Percentiles rank a stretch among this genome's conserved stretches.
phyloP scores from a whole-genome alignment of 371 early-diverging fungal genomes.

The Mortierella sp. region DNA sequence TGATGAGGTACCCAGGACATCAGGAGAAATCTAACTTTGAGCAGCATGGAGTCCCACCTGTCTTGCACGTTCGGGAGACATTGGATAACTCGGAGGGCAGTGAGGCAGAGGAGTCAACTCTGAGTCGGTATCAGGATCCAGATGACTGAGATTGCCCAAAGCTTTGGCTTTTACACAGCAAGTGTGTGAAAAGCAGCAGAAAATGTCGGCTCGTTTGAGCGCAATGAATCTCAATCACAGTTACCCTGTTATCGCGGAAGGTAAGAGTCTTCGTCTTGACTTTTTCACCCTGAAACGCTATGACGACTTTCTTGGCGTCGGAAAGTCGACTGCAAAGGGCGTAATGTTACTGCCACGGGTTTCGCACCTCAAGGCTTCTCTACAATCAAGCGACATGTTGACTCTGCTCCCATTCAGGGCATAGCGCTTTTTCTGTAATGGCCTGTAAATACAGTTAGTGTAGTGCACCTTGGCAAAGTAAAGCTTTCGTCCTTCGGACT shows the following conservation, averaged over 20 bases:
- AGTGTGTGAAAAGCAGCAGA: slow-evolving; percentile 5
- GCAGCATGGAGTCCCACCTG: slow-evolving; percentile 3
- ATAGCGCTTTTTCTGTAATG: no score
- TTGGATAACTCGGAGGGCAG: no score
- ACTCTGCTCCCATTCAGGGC: slow-evolving; percentile 9
- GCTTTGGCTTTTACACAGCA: background rate
- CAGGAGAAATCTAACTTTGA: background rate
- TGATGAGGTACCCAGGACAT: no score
- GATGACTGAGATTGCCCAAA: no score
- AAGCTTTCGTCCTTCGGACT: no score
- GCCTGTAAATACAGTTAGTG: no score
- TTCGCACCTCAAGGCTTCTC: slow-evolving; percentile 8
- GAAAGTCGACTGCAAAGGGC: slow-evolving; percentile 15
- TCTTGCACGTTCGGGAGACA: slow-evolving; percentile 5
- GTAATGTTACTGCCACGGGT: slow-evolving; percentile 8
- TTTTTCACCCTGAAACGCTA: slow-evolving; percentile 12
- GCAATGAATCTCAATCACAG: slow-evolving; percentile 14
- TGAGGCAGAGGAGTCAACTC: no score
- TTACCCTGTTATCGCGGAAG: slow-evolving; percentile 16
- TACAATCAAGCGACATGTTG: slow-evolving; percentile 11
- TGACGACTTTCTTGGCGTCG: slow-evolving; percentile 16
- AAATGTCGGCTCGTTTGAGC: slow-evolving; percentile 11
- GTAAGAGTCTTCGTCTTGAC: slow-evolving; percentile 6
- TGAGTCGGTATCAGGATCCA: no score
- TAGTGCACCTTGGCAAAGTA: no score